A percentile compares a stretch with the other conserved stretches of the same genome.
These are phyloP conservation scores for Xylaria sp. DNA, from an alignment of 2,329 filamentous ascomycete species.

Conservation along the genomic window DNA sequence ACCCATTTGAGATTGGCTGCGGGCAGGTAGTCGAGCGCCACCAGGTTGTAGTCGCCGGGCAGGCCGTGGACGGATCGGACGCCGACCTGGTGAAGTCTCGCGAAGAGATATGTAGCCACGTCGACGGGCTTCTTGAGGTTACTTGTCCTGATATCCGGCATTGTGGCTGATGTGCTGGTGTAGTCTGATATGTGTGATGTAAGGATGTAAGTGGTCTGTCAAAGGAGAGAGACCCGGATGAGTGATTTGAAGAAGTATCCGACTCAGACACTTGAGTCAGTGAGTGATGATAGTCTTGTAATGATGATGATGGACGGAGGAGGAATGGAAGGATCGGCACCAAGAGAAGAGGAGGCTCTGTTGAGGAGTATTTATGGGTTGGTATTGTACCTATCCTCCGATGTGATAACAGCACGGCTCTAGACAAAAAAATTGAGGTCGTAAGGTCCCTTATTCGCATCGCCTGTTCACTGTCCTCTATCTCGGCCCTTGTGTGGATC, in stretches of 20 bases:
- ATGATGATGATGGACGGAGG: too few relatives aligned
- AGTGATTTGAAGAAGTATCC: neutral
- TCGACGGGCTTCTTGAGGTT: slow-evolving; percentile 55
- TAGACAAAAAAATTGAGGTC: slow-evolving; percentile 11
- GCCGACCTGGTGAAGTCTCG: slow-evolving; percentile 64
- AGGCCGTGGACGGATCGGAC: slow-evolving; percentile 68
- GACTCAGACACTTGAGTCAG: neutral
- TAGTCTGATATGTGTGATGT: neutral
- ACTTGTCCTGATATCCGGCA: slow-evolving; percentile 45
- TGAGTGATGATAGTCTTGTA: neutral
- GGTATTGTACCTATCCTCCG: too few relatives aligned
- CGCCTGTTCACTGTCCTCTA: slow-evolving; percentile 22
- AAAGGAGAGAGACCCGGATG: neutral
- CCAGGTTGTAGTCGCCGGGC: slow-evolving; percentile 75
- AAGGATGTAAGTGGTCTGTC: neutral
- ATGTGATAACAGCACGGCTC: neutral
- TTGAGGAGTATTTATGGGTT: too few relatives aligned
- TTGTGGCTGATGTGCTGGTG: slow-evolving; percentile 6
- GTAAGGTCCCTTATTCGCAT: slow-evolving; percentile 18
- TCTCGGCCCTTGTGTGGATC: slow-evolving; percentile 23
- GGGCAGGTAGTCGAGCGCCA: slow-evolving; percentile 67
- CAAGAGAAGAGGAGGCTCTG: too few relatives aligned
- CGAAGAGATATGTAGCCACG: slow-evolving; percentile 70
- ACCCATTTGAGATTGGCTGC: slow-evolving; percentile 64
- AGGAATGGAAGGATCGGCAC: too few relatives aligned